Base-by-base conservation (phyloP, 2,329 filamentous ascomycete species). In the Sporothrix euskadiensis region DNA sequence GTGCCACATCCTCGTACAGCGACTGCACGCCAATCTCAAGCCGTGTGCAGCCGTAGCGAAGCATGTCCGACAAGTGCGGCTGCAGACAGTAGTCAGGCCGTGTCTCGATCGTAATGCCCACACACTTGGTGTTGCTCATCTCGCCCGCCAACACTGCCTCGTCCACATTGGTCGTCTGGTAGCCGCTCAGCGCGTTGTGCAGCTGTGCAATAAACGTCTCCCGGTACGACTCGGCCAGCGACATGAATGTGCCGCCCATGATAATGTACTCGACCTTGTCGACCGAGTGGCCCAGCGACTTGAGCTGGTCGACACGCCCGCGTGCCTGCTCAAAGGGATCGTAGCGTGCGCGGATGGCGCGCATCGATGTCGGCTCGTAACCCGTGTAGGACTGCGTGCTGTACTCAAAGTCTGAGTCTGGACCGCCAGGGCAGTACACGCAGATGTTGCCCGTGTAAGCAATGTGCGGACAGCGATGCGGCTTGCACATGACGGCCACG, bases 201-300 rank as follows among this genome's bases (percentile, higher is more conserved):
- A 99, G 87, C 80, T 98, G 95, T 0, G 94, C 92, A 74, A 99
- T 97, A 79, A 99, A 99, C 73, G 93, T 90, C 75, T 99, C 93
- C 39, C 96, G 88, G 82, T 99, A 99, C 32, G 91, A 90, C 78
- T 94, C 90, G 9, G 95, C 88, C 35, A 99, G 84, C 2, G 95
- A 98, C 97, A 99, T 99, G 83, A 99, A 99, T 0, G 96, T 99
- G 77, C 96, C 96, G 74, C 96, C 96, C 96, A 99, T 99, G 81
- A 99, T 97, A 80, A 99, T 99, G 82, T 98, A 99, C 84, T 99
- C 96, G 32, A 99, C 96, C 82, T 99, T 99, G 84, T 99, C 96
- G 66, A 99, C 96, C 63, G 94, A 97, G 82, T 99, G 96, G 0
- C 96, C 96, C 0, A 99, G 87, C 1, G 93, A 92, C 82, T 97